Evolutionary conservation across 352 stramenopile species (phyloP).

Genomic region (Phytopythium ostracodes): DNA sequence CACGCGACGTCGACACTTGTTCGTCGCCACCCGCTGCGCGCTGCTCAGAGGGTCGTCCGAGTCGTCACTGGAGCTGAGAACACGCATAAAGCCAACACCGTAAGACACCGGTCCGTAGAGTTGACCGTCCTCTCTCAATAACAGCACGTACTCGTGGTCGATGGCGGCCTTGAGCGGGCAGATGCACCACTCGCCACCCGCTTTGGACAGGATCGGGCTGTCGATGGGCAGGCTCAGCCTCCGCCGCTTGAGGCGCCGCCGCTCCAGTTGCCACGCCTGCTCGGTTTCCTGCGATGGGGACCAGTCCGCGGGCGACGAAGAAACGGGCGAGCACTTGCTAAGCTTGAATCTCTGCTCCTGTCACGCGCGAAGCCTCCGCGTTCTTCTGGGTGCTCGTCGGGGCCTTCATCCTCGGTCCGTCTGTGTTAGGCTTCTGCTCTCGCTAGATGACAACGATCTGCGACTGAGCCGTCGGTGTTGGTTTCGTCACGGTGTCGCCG

Average conservation of each 20-base stretch:
- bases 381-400: too few species aligned
- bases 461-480: too few species aligned
- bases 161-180: not conserved
- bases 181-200: not conserved
- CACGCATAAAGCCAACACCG: too few species aligned
- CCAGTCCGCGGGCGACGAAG: not conserved
- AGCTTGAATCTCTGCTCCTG: not conserved
- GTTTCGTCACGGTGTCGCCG: too few species aligned
- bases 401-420: too few species aligned
- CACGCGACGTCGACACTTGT: not conserved
- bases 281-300: not conserved
- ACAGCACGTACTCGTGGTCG: not conserved
- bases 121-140: too few species aligned
- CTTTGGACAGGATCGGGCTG: not conserved
- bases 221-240: not conserved
- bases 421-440: too few species aligned
- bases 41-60: not conserved
- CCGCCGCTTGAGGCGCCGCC: not conserved
- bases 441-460: too few species aligned
- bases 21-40: not conserved
- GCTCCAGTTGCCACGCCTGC: not conserved
- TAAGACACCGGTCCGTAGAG: too few species aligned
- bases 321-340: not conserved
- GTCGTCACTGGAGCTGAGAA: not conserved
- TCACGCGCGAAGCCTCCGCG: not conserved